Base-by-base conservation (phyloP, 78 protist genomes). In the Mastigamoeba balamuthi region DNA sequence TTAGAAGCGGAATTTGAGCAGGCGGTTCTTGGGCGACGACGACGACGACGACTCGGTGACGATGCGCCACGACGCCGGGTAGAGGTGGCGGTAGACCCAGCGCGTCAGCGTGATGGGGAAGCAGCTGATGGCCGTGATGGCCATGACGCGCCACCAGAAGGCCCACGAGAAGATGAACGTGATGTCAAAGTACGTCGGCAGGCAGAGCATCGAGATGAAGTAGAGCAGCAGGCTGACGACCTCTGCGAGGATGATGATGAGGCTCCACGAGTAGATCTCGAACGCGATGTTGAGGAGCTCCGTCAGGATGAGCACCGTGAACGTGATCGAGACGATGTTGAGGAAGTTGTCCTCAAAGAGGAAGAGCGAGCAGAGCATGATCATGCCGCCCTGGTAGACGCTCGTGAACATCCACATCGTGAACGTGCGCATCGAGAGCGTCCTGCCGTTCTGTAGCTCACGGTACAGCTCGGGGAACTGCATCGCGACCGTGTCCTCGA, bases 301-400 rank as follows among this genome's bases (percentile, higher is more conserved):
- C 7, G 96, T 95, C 25, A 95, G 82, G 48, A 96, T 86, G 41
- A 96, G 85, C n/a, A 95, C 69, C 6, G 99, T 96, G 73, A 94
- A 96, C 6, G 98, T 85, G 66, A 96, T 94, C 8, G 95, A 80
- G 9, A 89, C 93, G 65, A 96, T 91, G 29, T 88, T 81, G 48
- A 88, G 66, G 65, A 94, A 80, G 10, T 78, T 68, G 38, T 69
- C 52, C 27, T 94, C 97, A 80, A 95, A 85, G 6, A 92, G 75
- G 5, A 70, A 39, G 37, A 96, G 58, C 0, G 97, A 78, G 6
- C 90, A 85, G 35, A 90, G 67, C 97, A 94, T 94, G 71, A 94
- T 94, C 2, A 81, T 73, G 6, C 92, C 94, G 52, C 98, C 95
- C 66, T 96, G 98, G 81, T 92, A 96, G 23, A 92, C 76, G 9